These are phyloP conservation scores for Diphasiastrum complanatum DNA, from an alignment of 83 land plant species.

Conservation along the genomic window DNA sequence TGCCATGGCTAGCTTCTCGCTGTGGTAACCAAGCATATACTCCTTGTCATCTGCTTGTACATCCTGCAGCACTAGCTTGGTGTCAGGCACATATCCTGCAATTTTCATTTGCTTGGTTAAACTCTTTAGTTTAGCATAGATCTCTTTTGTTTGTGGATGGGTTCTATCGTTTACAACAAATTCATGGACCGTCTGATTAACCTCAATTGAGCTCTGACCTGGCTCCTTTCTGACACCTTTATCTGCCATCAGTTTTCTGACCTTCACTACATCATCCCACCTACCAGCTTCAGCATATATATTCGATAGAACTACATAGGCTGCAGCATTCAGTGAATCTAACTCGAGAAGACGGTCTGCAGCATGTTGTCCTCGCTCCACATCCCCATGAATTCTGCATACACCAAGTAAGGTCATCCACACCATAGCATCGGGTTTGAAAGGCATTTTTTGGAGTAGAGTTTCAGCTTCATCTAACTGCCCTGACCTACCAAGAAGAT, in stretches of 20 bases:
- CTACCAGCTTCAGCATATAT: conserved; percentile 36
- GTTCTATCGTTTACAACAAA: too few relatives aligned
- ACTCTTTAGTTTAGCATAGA: conserved; percentile 31
- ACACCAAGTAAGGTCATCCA: conserved; percentile 53
- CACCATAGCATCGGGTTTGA: conserved; percentile 30
- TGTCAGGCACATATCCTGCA: conserved; percentile 42
- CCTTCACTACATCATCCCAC: conserved; percentile 24
- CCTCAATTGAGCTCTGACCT: conserved; percentile 38
- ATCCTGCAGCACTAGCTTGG: conserved; percentile 28
- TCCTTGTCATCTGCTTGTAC: conserved; percentile 40
- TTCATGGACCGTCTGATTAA: too few relatives aligned
- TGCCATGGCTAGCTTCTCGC: conserved; percentile 53
- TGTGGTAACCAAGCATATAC: conserved; percentile 30
- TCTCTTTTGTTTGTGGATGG: conserved; percentile 24
- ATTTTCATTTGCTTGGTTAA: conserved; percentile 24
- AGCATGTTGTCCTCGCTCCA: conserved; percentile 37
- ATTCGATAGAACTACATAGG: conserved; percentile 40
- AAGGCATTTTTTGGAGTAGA: conserved; percentile 38
- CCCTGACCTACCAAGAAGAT: conserved; percentile 51
- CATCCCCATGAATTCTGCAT: conserved; percentile 37
- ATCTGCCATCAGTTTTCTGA: conserved; percentile 32
- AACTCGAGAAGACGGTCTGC: conserved; percentile 27
- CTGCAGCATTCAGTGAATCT: conserved; percentile 41
- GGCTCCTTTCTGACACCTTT: conserved; percentile 34
- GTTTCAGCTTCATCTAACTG: conserved; percentile 36